A percentile compares a stretch with the other conserved stretches of the same genome.
Conservation (phyloP, 129 eudicot genomes). For the Tanacetum coccineum region DNA sequence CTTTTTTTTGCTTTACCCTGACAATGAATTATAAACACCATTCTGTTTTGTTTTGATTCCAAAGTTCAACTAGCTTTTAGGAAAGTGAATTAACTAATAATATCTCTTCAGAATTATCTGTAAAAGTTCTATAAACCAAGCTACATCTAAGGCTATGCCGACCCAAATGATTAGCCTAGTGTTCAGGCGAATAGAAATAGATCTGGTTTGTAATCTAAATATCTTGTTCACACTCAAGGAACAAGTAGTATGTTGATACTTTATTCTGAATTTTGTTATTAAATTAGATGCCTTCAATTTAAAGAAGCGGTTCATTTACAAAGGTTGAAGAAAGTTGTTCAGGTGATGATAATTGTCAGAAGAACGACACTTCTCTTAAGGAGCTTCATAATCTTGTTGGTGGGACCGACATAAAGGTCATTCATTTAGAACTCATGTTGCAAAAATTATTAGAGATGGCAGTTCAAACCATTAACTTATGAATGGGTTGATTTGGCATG, state of each 20-base stretch:
- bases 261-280: slow-evolving; percentile 20
- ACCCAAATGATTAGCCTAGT: slow-evolving; percentile 97
- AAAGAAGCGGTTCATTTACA: slow-evolving; percentile 34
- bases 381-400: slow-evolving; percentile 92
- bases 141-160: slow-evolving; percentile 97
- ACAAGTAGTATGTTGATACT: background rate
- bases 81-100: no score
- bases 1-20: no score
- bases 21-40: no score
- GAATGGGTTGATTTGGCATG: background rate
- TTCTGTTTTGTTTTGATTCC: no score
- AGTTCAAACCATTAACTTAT: background rate
- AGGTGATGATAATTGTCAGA: slow-evolving; percentile 47
- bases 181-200: slow-evolving; percentile 91
- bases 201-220: slow-evolving; percentile 50
- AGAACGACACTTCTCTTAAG: slow-evolving; percentile 61
- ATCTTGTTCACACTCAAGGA: slow-evolving; percentile 13
- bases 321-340: slow-evolving; percentile 43
- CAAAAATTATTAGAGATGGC: slow-evolving; percentile 7
- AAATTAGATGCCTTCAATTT: slow-evolving; percentile 39
- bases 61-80: no score
- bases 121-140: slow-evolving; percentile 99
- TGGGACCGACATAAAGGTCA: slow-evolving; percentile 91
- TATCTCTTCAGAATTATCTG: slow-evolving; percentile 37
- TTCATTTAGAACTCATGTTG: background rate